Percentiles rank a stretch among this genome's conserved stretches.
Conservation (phyloP, 129 eudicot genomes). For the Tagetes patula region DNA sequence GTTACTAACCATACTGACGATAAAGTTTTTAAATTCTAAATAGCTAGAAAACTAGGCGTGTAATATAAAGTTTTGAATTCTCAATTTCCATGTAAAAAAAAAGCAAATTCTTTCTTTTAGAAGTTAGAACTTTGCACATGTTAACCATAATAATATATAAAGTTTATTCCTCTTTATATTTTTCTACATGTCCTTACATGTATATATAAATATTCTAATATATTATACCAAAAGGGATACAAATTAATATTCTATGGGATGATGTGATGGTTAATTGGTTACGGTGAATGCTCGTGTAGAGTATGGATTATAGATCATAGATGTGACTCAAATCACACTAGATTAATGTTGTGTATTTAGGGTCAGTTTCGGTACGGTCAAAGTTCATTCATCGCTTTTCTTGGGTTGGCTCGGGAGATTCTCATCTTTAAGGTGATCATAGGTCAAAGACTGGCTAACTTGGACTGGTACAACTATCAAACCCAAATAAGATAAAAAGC, state of each 20-base stretch:
- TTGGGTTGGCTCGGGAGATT: too few species aligned
- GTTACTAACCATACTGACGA: too few species aligned
- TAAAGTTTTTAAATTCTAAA: too few species aligned
- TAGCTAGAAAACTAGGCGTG: too few species aligned
- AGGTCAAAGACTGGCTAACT: too few species aligned
- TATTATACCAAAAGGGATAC: background rate
- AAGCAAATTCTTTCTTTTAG: background rate
- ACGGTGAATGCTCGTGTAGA: constrained; percentile 10
- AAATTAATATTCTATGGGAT: constrained; percentile 22
- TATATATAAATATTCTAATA: background rate
- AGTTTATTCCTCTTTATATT: constrained; percentile 4
- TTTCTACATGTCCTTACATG: constrained; percentile 3
- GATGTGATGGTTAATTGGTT: constrained; percentile 25
- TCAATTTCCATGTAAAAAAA: background rate
- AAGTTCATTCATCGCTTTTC: too few species aligned
- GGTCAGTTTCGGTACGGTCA: too few species aligned
- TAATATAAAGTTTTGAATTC: background rate
- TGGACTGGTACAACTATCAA: too few species aligned
- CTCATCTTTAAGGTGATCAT: too few species aligned
- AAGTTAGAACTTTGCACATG: background rate
- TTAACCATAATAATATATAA: background rate
- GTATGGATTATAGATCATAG: background rate
- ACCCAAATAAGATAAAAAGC: too few species aligned
- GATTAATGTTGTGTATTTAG: constrained; percentile 9
- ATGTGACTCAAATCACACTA: constrained; percentile 28